phyloP scores from a whole-genome alignment of 2,329 filamentous ascomycete genomes.

The Colletotrichum melonis region DNA sequence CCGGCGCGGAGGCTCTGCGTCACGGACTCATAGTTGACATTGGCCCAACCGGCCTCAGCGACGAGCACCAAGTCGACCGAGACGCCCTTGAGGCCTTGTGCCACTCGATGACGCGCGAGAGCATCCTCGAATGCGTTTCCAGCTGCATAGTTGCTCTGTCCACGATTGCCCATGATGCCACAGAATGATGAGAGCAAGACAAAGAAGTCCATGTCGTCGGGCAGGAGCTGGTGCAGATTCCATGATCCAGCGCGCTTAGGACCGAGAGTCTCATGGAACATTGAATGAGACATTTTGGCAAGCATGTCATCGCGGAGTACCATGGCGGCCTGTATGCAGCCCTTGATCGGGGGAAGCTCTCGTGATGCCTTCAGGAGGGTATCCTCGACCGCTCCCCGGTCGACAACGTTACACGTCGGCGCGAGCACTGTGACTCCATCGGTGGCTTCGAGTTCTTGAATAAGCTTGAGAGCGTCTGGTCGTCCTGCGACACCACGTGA shows the following conservation, averaged over 20 bases:
- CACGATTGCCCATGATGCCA: constrained; percentile 66
- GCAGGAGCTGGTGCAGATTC: constrained; percentile 55
- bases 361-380: constrained; percentile 37
- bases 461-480: constrained; percentile 38
- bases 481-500: constrained; percentile 45
- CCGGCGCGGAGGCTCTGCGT: not conserved
- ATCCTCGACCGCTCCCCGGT: constrained; percentile 36
- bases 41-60: not conserved
- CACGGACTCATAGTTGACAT: not conserved
- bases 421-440: constrained; percentile 46
- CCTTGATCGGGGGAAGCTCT: constrained; percentile 43
- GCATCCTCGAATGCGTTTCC: constrained; percentile 64
- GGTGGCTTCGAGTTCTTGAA: constrained; percentile 44
- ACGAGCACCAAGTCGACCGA: not conserved
- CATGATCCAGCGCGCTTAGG: constrained; percentile 63
- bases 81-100: not conserved
- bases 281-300: constrained; percentile 57
- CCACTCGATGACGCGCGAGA: constrained; percentile 39
- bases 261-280: constrained; percentile 54
- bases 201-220: constrained; percentile 53
- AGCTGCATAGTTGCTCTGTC: constrained; percentile 69
- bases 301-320: constrained; percentile 56
- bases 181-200: constrained; percentile 65
- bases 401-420: constrained; percentile 56
- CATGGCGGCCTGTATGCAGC: constrained; percentile 50